These are phyloP conservation scores for Kodamaea anthophila DNA, from an alignment of 1,139 yeast species.

Conservation along the genomic window DNA sequence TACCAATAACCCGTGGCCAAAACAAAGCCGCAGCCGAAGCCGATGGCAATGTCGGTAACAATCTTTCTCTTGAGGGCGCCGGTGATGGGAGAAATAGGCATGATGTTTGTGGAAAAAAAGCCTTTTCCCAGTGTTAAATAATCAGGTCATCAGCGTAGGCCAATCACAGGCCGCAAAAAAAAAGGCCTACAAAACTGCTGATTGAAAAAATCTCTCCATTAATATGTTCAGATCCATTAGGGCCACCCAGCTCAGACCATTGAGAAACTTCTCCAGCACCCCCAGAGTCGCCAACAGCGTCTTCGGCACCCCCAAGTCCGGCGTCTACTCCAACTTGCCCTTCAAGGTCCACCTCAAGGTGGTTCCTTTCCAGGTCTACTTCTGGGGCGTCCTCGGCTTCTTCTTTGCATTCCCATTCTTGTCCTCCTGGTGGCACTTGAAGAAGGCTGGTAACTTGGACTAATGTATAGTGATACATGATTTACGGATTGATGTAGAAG, in stretches of 20 bases:
- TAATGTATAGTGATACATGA: slow-evolving; percentile 3
- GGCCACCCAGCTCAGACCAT: slow-evolving; percentile 22
- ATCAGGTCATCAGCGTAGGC: slow-evolving; percentile 16
- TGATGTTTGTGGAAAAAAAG: slow-evolving; percentile 16
- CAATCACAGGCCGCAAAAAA: slow-evolving; percentile 10
- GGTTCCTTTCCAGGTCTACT: slow-evolving; percentile 76
- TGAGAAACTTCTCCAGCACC: slow-evolving; percentile 37
- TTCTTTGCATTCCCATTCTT: slow-evolving; percentile 61
- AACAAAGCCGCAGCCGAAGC: slow-evolving; percentile 44
- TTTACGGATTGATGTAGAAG: not conserved
- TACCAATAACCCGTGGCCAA: slow-evolving; percentile 58
- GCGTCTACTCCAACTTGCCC: slow-evolving; percentile 88
- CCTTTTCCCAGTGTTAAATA: slow-evolving; percentile 5
- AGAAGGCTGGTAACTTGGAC: slow-evolving; percentile 61
- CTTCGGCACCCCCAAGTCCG: slow-evolving; percentile 56
- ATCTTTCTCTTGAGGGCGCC: slow-evolving; percentile 82
- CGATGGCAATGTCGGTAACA: slow-evolving; percentile 72
- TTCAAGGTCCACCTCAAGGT: slow-evolving; percentile 80
- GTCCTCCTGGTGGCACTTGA: slow-evolving; percentile 62
- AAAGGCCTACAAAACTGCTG: not conserved
- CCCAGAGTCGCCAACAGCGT: slow-evolving; percentile 25
- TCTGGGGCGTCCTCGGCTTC: slow-evolving; percentile 70
- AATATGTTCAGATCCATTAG: slow-evolving; percentile 12
- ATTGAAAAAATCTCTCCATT: slow-evolving; percentile 1
- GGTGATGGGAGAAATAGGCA: slow-evolving; percentile 87